Conservation (phyloP, 2,329 filamentous ascomycete genomes). For the Blumeriella jaapii region DNA sequence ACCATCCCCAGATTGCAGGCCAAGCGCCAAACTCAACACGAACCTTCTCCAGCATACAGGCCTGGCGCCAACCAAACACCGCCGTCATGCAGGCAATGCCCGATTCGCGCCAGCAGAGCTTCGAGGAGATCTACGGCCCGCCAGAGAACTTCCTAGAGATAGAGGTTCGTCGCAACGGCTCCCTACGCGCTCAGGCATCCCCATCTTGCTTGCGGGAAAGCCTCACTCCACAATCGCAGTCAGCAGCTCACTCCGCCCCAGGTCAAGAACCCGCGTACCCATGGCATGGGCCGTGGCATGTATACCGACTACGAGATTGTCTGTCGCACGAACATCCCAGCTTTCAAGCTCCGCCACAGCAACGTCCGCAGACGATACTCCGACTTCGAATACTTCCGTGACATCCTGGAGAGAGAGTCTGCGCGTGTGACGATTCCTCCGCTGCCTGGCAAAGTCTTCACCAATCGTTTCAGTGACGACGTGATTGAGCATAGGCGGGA, state of each 20-base stretch:
- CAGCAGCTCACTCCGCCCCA: slow-evolving; percentile 31
- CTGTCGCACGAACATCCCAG: slow-evolving; percentile 95
- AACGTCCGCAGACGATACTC: slow-evolving; percentile 88
- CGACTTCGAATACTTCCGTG: slow-evolving; percentile 97
- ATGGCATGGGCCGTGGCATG: slow-evolving; percentile 90
- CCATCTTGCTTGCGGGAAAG: too few relatives aligned
- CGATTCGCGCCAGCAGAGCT: slow-evolving; percentile 78
- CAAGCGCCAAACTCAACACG: slow-evolving; percentile 1
- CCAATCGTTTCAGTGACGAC: slow-evolving; percentile 94
- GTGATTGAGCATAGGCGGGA: slow-evolving; percentile 92
- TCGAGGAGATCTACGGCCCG: slow-evolving; percentile 97
- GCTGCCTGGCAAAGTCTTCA: slow-evolving; percentile 93
- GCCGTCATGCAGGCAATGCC: slow-evolving; percentile 50
- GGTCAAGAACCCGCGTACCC: slow-evolving; percentile 88
- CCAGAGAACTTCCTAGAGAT: slow-evolving; percentile 99
- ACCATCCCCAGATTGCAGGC: not conserved
- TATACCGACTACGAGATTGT: slow-evolving; percentile 99
- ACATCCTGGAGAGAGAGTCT: slow-evolving; percentile 91
- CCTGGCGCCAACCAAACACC: slow-evolving; percentile 11
- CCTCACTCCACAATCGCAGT: slow-evolving; percentile 1
- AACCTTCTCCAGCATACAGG: slow-evolving; percentile 2
- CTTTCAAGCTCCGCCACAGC: slow-evolving; percentile 88
- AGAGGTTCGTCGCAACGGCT: slow-evolving; percentile 63
- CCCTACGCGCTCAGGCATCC: too few relatives aligned
- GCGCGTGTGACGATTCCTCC: slow-evolving; percentile 93